These are phyloP conservation scores for Mychonastes homosphaera DNA, from an alignment of 139 green algal species.

Conservation along the genomic window DNA sequence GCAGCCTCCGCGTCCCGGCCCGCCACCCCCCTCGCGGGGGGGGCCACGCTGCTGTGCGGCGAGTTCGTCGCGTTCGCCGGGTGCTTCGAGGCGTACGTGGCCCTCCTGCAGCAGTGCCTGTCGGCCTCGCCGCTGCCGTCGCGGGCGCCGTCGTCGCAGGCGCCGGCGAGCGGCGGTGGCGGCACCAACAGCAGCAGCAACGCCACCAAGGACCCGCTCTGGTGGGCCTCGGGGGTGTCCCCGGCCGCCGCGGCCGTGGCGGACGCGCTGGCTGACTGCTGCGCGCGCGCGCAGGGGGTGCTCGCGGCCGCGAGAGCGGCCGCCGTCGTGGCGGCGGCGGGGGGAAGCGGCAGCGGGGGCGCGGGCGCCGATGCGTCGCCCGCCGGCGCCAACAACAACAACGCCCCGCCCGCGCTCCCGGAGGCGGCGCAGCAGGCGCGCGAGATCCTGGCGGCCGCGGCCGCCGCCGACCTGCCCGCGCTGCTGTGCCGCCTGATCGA, in stretches of 20 bases:
- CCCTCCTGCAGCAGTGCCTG: conserved; percentile 22
- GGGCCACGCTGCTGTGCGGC: no score
- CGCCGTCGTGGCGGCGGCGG: neutral
- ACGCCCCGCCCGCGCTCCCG: no score
- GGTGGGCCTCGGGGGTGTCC: conserved; percentile 1
- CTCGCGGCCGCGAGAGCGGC: neutral
- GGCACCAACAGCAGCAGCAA: neutral
- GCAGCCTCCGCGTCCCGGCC: no score
- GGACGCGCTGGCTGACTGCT: conserved; percentile 1
- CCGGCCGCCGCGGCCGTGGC: conserved; percentile 2
- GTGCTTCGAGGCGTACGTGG: conserved; percentile 19
- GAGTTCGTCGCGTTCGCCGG: conserved; percentile 31
- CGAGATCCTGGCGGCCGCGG: conserved; percentile 14
- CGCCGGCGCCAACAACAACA: neutral
- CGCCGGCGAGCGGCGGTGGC: no score
- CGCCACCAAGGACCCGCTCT: no score
- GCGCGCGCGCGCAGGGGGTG: neutral
- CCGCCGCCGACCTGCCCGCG: conserved; percentile 18
- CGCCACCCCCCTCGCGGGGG: no score
- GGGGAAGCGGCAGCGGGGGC: neutral
- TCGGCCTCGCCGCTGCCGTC: neutral
- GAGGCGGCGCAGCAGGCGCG: no score
- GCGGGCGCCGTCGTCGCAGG: neutral
- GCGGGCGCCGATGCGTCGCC: neutral
- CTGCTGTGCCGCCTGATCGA: conserved; percentile 40